Percentiles rank a stretch among this genome's conserved stretches.
These are phyloP conservation scores for Teratosphaeriaceae sp. DNA, from an alignment of 2,329 filamentous ascomycete genomes.

Conservation along the genomic window DNA sequence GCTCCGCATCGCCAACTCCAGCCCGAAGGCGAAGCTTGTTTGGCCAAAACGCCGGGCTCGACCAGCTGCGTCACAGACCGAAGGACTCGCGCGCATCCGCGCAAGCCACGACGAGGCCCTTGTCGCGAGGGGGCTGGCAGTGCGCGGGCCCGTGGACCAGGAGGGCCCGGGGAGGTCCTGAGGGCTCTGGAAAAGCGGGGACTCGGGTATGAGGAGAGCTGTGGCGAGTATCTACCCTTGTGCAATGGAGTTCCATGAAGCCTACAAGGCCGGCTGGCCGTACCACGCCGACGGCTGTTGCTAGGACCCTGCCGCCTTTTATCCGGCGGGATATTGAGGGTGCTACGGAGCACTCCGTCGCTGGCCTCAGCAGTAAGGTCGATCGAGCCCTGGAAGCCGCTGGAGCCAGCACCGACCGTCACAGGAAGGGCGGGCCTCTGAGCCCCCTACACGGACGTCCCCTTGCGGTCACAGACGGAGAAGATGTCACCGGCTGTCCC, in stretches of 20 bases:
- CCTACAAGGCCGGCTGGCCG: constrained; percentile 65
- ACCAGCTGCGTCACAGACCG: not conserved
- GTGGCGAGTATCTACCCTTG: constrained; percentile 37
- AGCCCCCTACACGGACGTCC: constrained; percentile 75
- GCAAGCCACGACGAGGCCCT: not conserved
- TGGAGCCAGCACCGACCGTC: constrained; percentile 65
- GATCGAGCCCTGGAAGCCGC: constrained; percentile 62
- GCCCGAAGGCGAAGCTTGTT: too few relatives aligned
- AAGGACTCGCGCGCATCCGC: not conserved
- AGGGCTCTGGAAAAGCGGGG: constrained; percentile 5
- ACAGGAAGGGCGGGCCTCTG: constrained; percentile 57
- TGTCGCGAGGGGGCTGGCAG: too few relatives aligned
- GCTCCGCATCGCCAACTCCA: too few relatives aligned
- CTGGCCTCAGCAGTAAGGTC: constrained; percentile 63
- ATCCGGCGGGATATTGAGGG: constrained; percentile 54
- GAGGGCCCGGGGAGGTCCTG: not conserved
- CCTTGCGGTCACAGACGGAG: constrained; percentile 77
- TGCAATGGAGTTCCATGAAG: constrained; percentile 67
- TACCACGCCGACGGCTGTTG: constrained; percentile 65
- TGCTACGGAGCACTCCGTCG: constrained; percentile 56
- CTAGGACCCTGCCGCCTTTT: constrained; percentile 62
- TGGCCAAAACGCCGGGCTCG: not conserved
- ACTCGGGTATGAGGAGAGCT: constrained; percentile 17
- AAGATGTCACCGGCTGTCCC: constrained; percentile 63
- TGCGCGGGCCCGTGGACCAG: too few relatives aligned